Evolutionary conservation across 176 grass and related monocot genomes (phyloP), one percentile per base, ranked within the genome.

Genomic region (Bothriochloa decipiens): DNA sequence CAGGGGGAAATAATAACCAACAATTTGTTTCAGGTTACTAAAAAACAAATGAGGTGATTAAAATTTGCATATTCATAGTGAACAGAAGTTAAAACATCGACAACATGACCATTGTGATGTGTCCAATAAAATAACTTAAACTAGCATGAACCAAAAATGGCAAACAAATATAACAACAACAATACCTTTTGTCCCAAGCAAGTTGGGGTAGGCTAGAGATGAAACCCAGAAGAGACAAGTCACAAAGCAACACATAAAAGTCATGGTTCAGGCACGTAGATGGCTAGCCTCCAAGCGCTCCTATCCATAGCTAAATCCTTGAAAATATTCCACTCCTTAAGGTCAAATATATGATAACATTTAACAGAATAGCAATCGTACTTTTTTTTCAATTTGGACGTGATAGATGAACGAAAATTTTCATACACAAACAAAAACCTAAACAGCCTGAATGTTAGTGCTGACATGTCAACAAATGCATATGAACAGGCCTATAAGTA

Each of bases 391-490:
- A 77, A 18, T 12, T 64, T 53, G 47, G 22, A 64, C 32, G 11
- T 58, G 20, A 82, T 32, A 78, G 22, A 83, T 52, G 47, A 41
- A 6, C 35, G 61, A 35, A 60, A 72, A 86, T n/a, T 7, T 60
- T 57, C 53, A 81, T 29, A 82, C 78, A 70, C 65, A 39, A 37
- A 32, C 0, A 64, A 71, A 55, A 70, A 82, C 5, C 25, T 66
- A 65, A 81, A 0, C 5, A 69, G 32, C 79, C 26, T 82, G 15
- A 36, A 42, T 22, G 3, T 1, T 58, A 58, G 13, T 77, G 64
- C 18, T 65, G 23, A 68, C 33, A 14, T 7, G 5, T 35, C 7
- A 78, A 72, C 22, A 72, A 29, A 45, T 17, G 6, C 13, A 58
- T 50, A 81, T 74, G 60, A 20, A 26, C 7, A 0, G n/a, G 23